Evolutionary conservation across 2,329 filamentous ascomycete genomes (phyloP), one percentile per base, ranked within the genome.

Genomic region (Xylaria sp.): DNA sequence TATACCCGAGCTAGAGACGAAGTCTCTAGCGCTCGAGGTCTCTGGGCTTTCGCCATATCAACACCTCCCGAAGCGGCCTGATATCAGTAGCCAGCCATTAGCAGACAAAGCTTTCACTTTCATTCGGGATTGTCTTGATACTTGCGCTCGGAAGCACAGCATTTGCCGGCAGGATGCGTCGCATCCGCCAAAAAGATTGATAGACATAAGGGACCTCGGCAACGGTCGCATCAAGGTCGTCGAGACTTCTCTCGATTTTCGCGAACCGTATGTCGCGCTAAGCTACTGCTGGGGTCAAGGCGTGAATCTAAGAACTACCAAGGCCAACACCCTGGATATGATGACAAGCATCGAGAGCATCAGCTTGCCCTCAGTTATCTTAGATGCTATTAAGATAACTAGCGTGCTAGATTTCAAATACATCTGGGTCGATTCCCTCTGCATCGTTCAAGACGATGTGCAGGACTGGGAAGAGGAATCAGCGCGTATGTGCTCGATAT

Each of bases 271-370:
- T 30, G 14, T 51, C 19, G 48, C 48, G 8, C 21, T 51, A 30
- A 51, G 48, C 12, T 51, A 51, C 48, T 51, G 48, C 21, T 51
- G 48, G 48, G 48, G 48, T 4, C 19, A 51, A 12, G 48, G 48
- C 48, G 48, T 51, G 21, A 12, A 11, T 30, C 21, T 51, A 19
- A 51, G 24, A 30, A 30, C 48, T 12, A 51, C 48, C 11, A 27
- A 51, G 11, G 7, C 48, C 8, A 51, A 51, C 48, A 51, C 30
- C 19, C 21, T 12, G 14, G 48, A 51, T 30, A 51, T 51, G 48
- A 51, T 51, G 48, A 30, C 19, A 11, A 19, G 48, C 21, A 51
- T 51, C 48, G 7, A 24, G 21, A 4, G 48, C 48, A 30, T 21
- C 48, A 30, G 11, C 48, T 51, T 51, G 24, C 48, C 48, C 21